Evolutionary conservation across 208 protist species (phyloP).

Genomic region (Porcisia hertigi): DNA sequence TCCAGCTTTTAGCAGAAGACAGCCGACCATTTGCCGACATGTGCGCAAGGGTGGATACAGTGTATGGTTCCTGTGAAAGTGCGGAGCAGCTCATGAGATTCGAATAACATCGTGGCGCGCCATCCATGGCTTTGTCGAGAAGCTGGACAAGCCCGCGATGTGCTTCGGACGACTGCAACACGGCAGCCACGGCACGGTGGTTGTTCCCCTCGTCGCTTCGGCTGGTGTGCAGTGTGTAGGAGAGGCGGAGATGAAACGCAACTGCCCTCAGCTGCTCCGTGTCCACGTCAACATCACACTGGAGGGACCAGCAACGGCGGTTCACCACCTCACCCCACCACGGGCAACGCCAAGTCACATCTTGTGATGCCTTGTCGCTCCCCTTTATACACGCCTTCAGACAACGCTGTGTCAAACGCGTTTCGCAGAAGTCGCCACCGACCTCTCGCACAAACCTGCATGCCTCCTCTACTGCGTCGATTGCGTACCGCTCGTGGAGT

Average conservation of each 20-base stretch:
- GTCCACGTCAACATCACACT: conserved; percentile 1
- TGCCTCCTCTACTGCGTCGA: conserved; percentile 3
- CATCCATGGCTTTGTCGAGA: neutral
- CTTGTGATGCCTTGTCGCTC: neutral
- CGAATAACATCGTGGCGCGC: neutral
- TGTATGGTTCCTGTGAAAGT: neutral
- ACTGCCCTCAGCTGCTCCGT: neutral
- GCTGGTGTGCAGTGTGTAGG: neutral
- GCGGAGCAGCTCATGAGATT: neutral
- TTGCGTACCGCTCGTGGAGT: neutral
- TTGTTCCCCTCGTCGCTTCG: neutral
- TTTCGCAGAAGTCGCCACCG: conserved; percentile 4
- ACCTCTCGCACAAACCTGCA: neutral
- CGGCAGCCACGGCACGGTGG: neutral
- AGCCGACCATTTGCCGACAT: neutral
- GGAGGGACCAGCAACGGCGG: conserved; percentile 3
- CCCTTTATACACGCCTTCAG: neutral
- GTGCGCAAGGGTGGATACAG: neutral
- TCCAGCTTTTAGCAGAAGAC: neutral
- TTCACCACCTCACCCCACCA: conserved; percentile 7
- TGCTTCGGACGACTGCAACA: conserved; percentile 1
- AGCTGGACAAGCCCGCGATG: neutral
- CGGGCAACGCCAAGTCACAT: neutral
- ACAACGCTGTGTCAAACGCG: neutral
- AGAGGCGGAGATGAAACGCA: neutral